Percentiles rank a stretch among this genome's conserved stretches.
Conservation (phyloP, 768 basidiomycete genomes). For the Suillus weaverae region DNA sequence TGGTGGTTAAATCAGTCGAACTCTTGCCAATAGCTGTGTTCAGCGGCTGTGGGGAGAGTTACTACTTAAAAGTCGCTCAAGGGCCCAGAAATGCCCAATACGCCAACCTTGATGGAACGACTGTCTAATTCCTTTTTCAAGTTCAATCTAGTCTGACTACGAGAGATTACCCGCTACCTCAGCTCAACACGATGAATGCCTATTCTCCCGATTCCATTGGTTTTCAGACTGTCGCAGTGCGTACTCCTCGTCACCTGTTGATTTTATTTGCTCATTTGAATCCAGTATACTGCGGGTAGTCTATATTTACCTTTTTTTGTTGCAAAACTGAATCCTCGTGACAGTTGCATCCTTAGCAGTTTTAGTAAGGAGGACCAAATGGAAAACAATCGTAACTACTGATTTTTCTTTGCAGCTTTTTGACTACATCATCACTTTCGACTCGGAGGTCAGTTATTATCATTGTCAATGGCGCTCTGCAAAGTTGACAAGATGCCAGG, state of each 20-base stretch:
- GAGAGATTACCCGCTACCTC: not conserved
- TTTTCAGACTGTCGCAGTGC: not conserved
- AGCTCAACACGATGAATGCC: not conserved
- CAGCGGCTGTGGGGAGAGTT: not conserved
- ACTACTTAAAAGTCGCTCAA: not conserved
- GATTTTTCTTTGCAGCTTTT: not conserved
- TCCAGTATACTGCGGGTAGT: not conserved
- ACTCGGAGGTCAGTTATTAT: slow-evolving; percentile 3
- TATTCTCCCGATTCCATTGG: not conserved
- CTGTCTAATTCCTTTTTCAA: not conserved
- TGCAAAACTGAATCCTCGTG: not conserved
- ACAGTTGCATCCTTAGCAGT: not conserved
- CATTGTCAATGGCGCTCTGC: no score
- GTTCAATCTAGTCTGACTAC: not conserved
- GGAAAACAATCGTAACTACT: not conserved
- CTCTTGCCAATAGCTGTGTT: not conserved
- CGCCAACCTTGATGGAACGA: not conserved
- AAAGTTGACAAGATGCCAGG: slow-evolving; percentile 1
- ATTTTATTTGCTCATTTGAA: not conserved
- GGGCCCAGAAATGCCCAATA: not conserved
- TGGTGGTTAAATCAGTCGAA: not conserved
- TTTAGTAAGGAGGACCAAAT: not conserved
- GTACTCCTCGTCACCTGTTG: not conserved
- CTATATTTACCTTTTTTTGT: not conserved
- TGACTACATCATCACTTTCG: slow-evolving; percentile 8